These are phyloP conservation scores for Haematococcus sp. DNA, from an alignment of 139 green algal species.

Conservation along the genomic window DNA sequence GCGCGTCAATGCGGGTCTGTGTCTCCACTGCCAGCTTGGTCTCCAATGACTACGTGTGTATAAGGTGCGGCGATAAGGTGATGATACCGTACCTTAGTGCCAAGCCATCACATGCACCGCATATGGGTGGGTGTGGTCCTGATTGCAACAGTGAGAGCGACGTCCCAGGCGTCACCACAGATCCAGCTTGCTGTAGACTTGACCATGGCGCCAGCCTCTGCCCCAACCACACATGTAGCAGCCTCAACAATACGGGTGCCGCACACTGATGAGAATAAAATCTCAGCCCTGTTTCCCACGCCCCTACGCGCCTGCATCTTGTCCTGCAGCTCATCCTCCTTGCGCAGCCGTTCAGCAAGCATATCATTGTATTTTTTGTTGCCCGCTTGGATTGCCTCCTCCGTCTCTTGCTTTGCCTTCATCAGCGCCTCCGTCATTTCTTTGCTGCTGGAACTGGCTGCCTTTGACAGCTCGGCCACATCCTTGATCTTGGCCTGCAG, in stretches of 20 bases:
- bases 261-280: too few relatives aligned
- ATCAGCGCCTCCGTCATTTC: slow-evolving; percentile 17
- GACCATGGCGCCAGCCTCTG: too few relatives aligned
- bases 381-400: slow-evolving; percentile 46
- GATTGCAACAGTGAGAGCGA: too few relatives aligned
- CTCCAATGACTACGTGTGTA: slow-evolving; percentile 13
- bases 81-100: too few relatives aligned
- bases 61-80: too few relatives aligned
- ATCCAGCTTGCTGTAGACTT: too few relatives aligned
- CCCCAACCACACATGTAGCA: too few relatives aligned
- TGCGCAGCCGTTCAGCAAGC: slow-evolving; percentile 49
- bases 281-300: too few relatives aligned
- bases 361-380: slow-evolving; percentile 65
- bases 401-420: slow-evolving; percentile 44
- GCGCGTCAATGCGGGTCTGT: neutral
- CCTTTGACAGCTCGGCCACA: slow-evolving; percentile 25
- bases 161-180: too few relatives aligned
- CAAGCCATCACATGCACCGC: too few relatives aligned
- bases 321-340: slow-evolving; percentile 32
- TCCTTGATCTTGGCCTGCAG: slow-evolving; percentile 46
- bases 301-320: slow-evolving; percentile 5
- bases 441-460: slow-evolving; percentile 29
- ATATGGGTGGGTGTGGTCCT: too few relatives aligned
- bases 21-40: slow-evolving; percentile 15
- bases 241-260: too few relatives aligned